phyloP scores from a whole-genome alignment of 2,329 filamentous ascomycete genomes.

The Fusarium nodosum region DNA sequence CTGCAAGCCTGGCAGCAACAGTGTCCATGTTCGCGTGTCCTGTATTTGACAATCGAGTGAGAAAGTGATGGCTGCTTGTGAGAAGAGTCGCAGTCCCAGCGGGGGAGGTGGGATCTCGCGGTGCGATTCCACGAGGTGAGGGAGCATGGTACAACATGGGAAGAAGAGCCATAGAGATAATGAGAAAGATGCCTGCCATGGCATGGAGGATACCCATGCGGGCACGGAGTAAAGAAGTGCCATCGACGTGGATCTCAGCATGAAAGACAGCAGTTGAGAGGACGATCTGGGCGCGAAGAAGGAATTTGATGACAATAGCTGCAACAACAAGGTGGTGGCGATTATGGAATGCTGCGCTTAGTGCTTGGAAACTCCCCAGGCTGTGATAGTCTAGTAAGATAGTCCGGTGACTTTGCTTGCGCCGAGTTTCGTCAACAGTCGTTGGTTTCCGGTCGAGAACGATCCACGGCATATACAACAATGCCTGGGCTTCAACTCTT shows the following conservation, averaged over 20 bases:
- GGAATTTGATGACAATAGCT: slow-evolving; percentile 42
- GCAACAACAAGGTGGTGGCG: slow-evolving; percentile 49
- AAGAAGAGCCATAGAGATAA: slow-evolving; percentile 38
- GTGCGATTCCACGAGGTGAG: slow-evolving; percentile 45
- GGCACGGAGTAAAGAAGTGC: slow-evolving; percentile 36
- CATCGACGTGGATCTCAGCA: slow-evolving; percentile 39
- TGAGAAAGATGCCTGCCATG: slow-evolving; percentile 45
- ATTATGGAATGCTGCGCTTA: slow-evolving; percentile 42
- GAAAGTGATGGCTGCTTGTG: slow-evolving; percentile 45
- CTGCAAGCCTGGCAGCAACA: slow-evolving; percentile 44
- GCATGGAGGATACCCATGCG: slow-evolving; percentile 44
- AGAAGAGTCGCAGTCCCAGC: slow-evolving; percentile 48
- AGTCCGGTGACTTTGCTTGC: slow-evolving; percentile 49
- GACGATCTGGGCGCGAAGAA: slow-evolving; percentile 47
- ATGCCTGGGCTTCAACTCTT: slow-evolving; percentile 49
- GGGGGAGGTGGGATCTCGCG: slow-evolving; percentile 49
- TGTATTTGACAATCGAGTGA: slow-evolving; percentile 44
- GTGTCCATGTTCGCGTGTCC: slow-evolving; percentile 44
- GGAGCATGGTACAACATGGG: slow-evolving; percentile 50
- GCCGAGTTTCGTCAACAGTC: slow-evolving; percentile 48
- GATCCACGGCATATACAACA: slow-evolving; percentile 51
- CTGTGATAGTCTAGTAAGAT: slow-evolving; percentile 49
- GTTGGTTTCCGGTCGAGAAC: slow-evolving; percentile 45
- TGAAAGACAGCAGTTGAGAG: slow-evolving; percentile 50
- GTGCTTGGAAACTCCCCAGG: slow-evolving; percentile 42